A percentile compares a stretch with the other conserved stretches of the same genome.
Conservation (phyloP, 2,329 filamentous ascomycete species). For the Aureobasidium vineae region DNA sequence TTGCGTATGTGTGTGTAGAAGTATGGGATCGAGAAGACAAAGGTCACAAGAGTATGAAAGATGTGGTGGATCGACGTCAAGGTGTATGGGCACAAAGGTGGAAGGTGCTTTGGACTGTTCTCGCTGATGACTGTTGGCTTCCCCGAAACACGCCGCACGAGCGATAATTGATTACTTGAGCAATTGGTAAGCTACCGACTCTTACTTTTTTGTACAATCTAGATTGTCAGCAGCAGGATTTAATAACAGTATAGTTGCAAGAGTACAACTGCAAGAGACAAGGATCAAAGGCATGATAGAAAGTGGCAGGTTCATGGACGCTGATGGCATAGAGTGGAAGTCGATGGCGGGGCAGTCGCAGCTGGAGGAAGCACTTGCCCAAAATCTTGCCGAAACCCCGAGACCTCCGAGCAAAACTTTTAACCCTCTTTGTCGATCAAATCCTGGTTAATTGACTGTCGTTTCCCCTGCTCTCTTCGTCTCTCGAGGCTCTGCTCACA, state of each 20-base stretch:
- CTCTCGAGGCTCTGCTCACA: neutral
- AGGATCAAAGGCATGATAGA: neutral
- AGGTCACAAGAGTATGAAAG: neutral
- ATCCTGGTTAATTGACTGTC: neutral
- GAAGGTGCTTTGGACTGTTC: slow-evolving; percentile 2
- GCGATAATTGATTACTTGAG: slow-evolving; percentile 17
- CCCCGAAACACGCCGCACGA: neutral
- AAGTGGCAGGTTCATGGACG: neutral
- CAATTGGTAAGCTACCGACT: slow-evolving; percentile 6
- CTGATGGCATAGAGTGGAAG: neutral
- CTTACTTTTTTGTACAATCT: neutral
- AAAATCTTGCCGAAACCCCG: neutral
- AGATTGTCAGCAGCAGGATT: neutral
- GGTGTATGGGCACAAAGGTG: neutral
- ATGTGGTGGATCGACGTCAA: neutral
- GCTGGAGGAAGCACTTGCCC: neutral
- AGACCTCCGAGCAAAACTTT: neutral
- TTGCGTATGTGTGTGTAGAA: neutral
- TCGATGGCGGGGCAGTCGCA: slow-evolving; percentile 1
- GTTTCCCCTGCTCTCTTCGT: neutral
- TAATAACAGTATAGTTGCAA: no score
- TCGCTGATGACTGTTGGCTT: slow-evolving; percentile 13
- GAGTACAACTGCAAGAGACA: neutral
- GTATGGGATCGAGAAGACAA: neutral
- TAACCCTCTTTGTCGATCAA: neutral